Evolutionary conservation across 768 basidiomycete species (phyloP).

Genomic region (Termitomyces sp.): DNA sequence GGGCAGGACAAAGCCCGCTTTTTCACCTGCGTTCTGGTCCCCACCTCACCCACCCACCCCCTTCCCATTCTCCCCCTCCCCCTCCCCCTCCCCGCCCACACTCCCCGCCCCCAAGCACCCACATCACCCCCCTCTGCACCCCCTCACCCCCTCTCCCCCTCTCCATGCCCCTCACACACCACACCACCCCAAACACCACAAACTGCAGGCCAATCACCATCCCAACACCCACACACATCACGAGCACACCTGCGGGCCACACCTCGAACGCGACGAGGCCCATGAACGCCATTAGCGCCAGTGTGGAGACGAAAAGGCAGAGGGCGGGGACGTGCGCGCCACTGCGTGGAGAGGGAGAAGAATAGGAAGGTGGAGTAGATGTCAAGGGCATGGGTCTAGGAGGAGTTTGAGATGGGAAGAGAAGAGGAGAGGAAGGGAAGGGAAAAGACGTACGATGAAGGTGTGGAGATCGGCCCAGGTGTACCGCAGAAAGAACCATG

Average conservation of each 20-base stretch:
- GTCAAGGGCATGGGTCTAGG: slow-evolving; percentile 47
- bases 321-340: slow-evolving; percentile 61
- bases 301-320: slow-evolving; percentile 52
- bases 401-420: background rate
- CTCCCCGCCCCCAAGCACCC: too few relatives aligned
- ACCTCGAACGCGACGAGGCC: slow-evolving; percentile 57
- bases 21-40: too few relatives aligned
- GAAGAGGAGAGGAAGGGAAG: background rate
- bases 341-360: slow-evolving; percentile 65
- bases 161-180: slow-evolving; percentile 26
- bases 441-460: slow-evolving; percentile 46
- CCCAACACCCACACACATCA: slow-evolving; percentile 56
- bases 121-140: too few relatives aligned
- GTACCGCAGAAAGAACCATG: slow-evolving; percentile 67
- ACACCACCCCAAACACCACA: slow-evolving; percentile 50
- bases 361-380: slow-evolving; percentile 61
- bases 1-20: too few relatives aligned
- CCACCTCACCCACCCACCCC: too few relatives aligned
- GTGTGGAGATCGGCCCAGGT: slow-evolving; percentile 46
- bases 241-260: slow-evolving; percentile 59
- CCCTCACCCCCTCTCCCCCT: background rate
- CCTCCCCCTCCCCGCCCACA: too few relatives aligned
- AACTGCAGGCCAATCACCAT: slow-evolving; percentile 62
- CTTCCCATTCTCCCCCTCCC: too few relatives aligned
- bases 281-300: slow-evolving; percentile 58